phyloP scores from a whole-genome alignment of 306 rosid species.

The Ziziphus jujuba region DNA sequence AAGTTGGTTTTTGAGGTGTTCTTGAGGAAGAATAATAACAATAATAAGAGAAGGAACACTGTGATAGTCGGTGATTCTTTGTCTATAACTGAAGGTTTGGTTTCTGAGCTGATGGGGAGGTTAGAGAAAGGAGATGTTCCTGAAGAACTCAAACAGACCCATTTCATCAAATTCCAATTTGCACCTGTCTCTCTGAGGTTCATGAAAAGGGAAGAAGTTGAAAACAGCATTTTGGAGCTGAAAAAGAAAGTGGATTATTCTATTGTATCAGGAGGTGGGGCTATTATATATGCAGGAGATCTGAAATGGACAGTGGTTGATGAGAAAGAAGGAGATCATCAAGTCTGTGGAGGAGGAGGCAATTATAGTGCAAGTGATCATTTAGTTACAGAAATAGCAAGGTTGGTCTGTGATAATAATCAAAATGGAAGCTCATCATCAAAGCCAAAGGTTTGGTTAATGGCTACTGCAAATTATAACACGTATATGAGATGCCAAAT shows the following conservation, averaged over 20 bases:
- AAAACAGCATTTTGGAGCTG: slow-evolving; percentile 51
- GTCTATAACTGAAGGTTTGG: slow-evolving; percentile 57
- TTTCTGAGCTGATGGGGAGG: slow-evolving; percentile 56
- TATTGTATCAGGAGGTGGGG: slow-evolving; percentile 44
- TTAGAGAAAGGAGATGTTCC: slow-evolving; percentile 71
- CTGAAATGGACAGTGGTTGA: slow-evolving; percentile 64
- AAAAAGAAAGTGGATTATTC: slow-evolving; percentile 51
- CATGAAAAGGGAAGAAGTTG: slow-evolving; percentile 72
- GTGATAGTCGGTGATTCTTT: slow-evolving; percentile 75
- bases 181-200: slow-evolving; percentile 50
- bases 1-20: slow-evolving; percentile 60
- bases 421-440: slow-evolving; percentile 13
- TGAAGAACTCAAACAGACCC: slow-evolving; percentile 55
- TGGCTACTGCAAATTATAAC: slow-evolving; percentile 80
- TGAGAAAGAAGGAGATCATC: slow-evolving; percentile 37
- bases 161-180: slow-evolving; percentile 52
- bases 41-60: slow-evolving; percentile 56
- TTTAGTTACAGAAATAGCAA: slow-evolving; percentile 63
- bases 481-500: slow-evolving; percentile 84
- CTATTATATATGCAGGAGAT: slow-evolving; percentile 67
- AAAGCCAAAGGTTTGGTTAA: slow-evolving; percentile 58
- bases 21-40: slow-evolving; percentile 27
- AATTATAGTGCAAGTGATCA: slow-evolving; percentile 61
- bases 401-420: slow-evolving; percentile 43
- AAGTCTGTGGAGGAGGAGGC: slow-evolving; percentile 28